phyloP scores from a whole-genome alignment of 371 early-diverging fungal species.

The Furculomyces boomerangus region DNA sequence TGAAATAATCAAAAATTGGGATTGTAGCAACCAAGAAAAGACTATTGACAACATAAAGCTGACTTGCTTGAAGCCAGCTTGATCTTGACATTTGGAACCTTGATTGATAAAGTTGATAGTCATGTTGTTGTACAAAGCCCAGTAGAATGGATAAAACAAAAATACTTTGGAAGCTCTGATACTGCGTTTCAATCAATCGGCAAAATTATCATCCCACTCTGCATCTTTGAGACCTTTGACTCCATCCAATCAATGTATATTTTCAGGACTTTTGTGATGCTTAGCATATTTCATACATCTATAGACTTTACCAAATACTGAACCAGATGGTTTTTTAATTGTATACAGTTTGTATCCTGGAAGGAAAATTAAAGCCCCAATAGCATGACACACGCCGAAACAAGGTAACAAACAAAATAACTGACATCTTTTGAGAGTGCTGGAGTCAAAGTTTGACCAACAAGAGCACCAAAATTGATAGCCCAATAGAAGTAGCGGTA shows the following conservation, averaged over 20 bases:
- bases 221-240: constrained; percentile 24
- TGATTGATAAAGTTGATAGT: constrained; percentile 53
- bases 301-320: background rate
- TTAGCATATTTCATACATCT: background rate
- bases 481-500: constrained; percentile 71
- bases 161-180: constrained; percentile 51
- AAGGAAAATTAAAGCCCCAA: constrained; percentile 31
- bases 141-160: constrained; percentile 51
- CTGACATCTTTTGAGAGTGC: constrained; percentile 2
- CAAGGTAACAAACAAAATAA: background rate
- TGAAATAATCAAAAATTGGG: constrained; percentile 44
- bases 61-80: constrained; percentile 33
- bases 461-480: constrained; percentile 56
- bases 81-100: constrained; percentile 44
- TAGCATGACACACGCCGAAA: background rate
- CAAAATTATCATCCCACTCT: constrained; percentile 51
- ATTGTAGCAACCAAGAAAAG: constrained; percentile 44
- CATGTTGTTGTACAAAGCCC: constrained; percentile 61
- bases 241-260: constrained; percentile 25
- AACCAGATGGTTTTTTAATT: constrained; percentile 35
- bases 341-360: constrained; percentile 32
- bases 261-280: constrained; percentile 9
- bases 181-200: constrained; percentile 41
- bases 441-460: constrained; percentile 20
- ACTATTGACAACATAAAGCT: constrained; percentile 38